phyloP scores from a whole-genome alignment of 2,329 filamentous ascomycete species.

The Immersiporthe knoxdaviesiana region DNA sequence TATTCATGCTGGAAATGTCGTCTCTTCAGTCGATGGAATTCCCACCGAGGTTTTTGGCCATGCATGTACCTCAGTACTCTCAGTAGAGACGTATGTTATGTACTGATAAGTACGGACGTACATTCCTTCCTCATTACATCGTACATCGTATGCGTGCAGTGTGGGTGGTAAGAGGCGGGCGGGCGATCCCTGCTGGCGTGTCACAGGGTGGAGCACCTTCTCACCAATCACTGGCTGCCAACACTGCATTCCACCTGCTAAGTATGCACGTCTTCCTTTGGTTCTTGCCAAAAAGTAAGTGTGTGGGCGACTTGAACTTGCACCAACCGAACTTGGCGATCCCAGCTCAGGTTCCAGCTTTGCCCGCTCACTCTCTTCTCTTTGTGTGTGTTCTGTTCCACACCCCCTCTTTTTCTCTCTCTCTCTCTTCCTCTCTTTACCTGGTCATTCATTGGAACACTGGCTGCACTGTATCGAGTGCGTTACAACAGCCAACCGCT shows the following conservation, averaged over 20 bases:
- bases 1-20: background rate
- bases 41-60: background rate
- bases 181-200: constrained; percentile 17
- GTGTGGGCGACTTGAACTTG: constrained; percentile 8
- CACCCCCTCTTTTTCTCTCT: background rate
- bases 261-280: background rate
- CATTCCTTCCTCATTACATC: too few species aligned
- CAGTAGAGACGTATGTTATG: too few species aligned
- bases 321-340: constrained; percentile 13
- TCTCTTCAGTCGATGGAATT: background rate
- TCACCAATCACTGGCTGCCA: constrained; percentile 21
- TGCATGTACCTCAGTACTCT: too few species aligned
- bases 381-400: background rate
- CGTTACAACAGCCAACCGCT: background rate
- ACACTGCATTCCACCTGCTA: constrained; percentile 6
- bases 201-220: constrained; percentile 11
- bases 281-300: background rate
- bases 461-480: background rate
- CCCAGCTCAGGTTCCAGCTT: constrained; percentile 19
- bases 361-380: constrained; percentile 11
- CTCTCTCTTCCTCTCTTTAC: background rate
- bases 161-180: background rate
- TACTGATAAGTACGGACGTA: too few species aligned
- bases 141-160: background rate
- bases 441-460: background rate